Evolutionary conservation across 2,329 filamentous ascomycete species (phyloP).

Genomic region (Penicillium sp.): DNA sequence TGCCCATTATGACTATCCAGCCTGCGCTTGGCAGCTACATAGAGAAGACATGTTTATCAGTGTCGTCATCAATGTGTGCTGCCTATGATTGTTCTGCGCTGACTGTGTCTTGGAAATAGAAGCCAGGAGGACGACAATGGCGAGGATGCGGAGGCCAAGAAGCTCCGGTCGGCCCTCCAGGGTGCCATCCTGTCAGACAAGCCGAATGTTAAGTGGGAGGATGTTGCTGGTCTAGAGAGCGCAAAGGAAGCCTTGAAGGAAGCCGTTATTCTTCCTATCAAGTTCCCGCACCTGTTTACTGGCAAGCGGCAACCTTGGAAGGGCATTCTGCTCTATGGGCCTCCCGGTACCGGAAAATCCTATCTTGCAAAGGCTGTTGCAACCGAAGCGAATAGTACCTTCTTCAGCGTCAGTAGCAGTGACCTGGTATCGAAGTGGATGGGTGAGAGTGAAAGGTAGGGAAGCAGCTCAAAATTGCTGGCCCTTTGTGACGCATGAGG

Average conservation of each 20-base stretch:
- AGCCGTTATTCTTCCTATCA: slow-evolving; percentile 95
- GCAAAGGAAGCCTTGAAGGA: slow-evolving; percentile 98
- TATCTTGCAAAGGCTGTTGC: slow-evolving; percentile 97
- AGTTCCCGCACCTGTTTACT: slow-evolving; percentile 94
- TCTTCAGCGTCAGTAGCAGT: slow-evolving; percentile 97
- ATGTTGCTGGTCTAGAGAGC: slow-evolving; percentile 89
- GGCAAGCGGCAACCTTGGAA: slow-evolving; percentile 98
- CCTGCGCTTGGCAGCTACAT: slow-evolving; percentile 3
- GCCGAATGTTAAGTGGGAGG: slow-evolving; percentile 96
- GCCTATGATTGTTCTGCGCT: slow-evolving; percentile 5
- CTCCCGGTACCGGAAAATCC: slow-evolving; percentile 95
- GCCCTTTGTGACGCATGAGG: not conserved
- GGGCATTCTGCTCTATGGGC: slow-evolving; percentile 93
- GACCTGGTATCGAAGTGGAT: slow-evolving; percentile 99
- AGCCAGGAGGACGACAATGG: slow-evolving; percentile 64
- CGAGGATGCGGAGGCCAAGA: slow-evolving; percentile 90
- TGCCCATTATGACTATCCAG: not conserved
- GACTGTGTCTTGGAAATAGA: slow-evolving; percentile 25
- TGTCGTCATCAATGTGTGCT: slow-evolving; percentile 10
- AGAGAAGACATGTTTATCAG: not conserved
- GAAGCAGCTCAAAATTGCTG: slow-evolving; percentile 24
- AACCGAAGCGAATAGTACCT: slow-evolving; percentile 97
- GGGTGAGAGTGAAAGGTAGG: slow-evolving; percentile 94
- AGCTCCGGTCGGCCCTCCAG: slow-evolving; percentile 84
- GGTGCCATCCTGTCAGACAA: slow-evolving; percentile 94